These are phyloP conservation scores for Eucalyptus pumila DNA, from an alignment of 345 rosid species.

Conservation along the genomic window DNA sequence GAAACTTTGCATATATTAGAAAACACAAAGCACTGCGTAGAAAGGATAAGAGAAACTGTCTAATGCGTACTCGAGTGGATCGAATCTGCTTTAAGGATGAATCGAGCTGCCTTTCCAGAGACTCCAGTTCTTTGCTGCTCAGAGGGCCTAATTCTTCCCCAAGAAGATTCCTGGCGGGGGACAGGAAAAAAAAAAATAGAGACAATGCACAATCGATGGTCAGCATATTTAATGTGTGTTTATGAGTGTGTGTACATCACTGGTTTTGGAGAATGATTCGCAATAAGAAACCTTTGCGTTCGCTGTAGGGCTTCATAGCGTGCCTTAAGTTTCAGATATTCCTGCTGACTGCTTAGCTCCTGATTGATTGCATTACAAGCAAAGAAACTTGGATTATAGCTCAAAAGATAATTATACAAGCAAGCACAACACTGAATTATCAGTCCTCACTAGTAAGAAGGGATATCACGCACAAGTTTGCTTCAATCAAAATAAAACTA, in stretches of 20 bases:
- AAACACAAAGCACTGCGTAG: neutral
- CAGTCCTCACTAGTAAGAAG: neutral
- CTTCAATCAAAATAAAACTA: neutral
- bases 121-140: conserved; percentile 79
- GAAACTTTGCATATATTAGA: neutral
- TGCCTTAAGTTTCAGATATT: conserved; percentile 88
- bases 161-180: conserved; percentile 46
- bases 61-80: conserved; percentile 53
- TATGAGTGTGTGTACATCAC: neutral
- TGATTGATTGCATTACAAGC: neutral
- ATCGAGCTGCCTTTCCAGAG: conserved; percentile 95
- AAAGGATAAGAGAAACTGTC: neutral
- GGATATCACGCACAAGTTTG: neutral
- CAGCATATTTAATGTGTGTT: neutral
- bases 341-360: conserved; percentile 91
- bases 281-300: conserved; percentile 47
- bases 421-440: neutral
- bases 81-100: conserved; percentile 82
- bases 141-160: conserved; percentile 94
- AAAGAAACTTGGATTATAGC: neutral
- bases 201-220: neutral
- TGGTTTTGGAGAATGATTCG: neutral
- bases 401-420: neutral
- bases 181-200: neutral
- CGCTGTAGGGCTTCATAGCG: conserved; percentile 76